Percentiles rank a stretch among this genome's conserved stretches.
These are phyloP conservation scores for Nematocida parisii DNA, from an alignment of 371 early-diverging fungal genomes.

Conservation along the genomic window DNA sequence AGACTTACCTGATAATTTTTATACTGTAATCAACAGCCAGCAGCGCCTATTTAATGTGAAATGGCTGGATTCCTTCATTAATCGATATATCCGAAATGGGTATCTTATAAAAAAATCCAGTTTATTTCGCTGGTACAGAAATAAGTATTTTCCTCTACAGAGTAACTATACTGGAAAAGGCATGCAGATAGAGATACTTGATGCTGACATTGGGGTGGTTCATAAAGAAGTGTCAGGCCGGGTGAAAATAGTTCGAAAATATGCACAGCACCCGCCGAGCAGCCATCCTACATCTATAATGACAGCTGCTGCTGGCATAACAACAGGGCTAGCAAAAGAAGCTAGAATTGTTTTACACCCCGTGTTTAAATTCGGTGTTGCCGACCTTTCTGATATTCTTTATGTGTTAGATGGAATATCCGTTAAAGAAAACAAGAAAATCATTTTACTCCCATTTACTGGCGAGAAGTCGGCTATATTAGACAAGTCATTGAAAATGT, in stretches of 20 bases:
- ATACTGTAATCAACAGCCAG: slow-evolving; percentile 10
- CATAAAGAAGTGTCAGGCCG: slow-evolving; percentile 44
- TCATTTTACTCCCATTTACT: slow-evolving; percentile 64
- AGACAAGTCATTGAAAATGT: slow-evolving; percentile 39
- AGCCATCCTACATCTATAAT: slow-evolving; percentile 52
- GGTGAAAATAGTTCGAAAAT: slow-evolving; percentile 17
- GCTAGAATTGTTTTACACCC: slow-evolving; percentile 57
- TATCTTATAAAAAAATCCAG: slow-evolving; percentile 32
- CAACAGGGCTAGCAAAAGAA: slow-evolving; percentile 63
- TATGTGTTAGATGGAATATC: slow-evolving; percentile 56
- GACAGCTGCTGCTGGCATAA: slow-evolving; percentile 49
- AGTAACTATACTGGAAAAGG: slow-evolving; percentile 63
- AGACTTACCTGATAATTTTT: slow-evolving; percentile 35
- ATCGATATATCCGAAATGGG: slow-evolving; percentile 30
- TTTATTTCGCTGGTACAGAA: slow-evolving; percentile 51
- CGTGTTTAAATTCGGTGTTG: slow-evolving; percentile 55
- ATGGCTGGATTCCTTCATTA: slow-evolving; percentile 17
- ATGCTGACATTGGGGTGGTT: slow-evolving; percentile 52
- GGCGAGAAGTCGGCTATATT: slow-evolving; percentile 61
- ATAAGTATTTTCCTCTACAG: background rate
- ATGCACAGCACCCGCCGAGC: background rate
- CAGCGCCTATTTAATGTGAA: slow-evolving; percentile 1
- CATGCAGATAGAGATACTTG: slow-evolving; percentile 59
- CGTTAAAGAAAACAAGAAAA: background rate
- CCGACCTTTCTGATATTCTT: slow-evolving; percentile 63